phyloP scores from a whole-genome alignment of 352 stramenopile species.

The Phytophthora podocarpi region DNA sequence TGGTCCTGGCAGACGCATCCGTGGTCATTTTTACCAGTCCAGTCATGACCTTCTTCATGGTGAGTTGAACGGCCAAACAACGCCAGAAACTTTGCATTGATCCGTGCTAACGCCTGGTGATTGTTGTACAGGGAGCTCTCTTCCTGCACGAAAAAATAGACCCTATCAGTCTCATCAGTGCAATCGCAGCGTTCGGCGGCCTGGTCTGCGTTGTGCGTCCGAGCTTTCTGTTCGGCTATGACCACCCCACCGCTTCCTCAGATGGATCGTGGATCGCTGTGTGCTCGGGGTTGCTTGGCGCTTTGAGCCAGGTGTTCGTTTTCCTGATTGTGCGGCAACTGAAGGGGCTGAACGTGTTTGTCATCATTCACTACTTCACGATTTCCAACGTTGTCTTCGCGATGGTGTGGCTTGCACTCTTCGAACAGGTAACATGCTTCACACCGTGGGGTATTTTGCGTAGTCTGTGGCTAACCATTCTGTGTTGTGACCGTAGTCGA shows the following conservation, averaged over 20 bases:
- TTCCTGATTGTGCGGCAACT: slow-evolving; percentile 59
- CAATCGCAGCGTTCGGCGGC: slow-evolving; percentile 43
- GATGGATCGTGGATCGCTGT: slow-evolving; percentile 37
- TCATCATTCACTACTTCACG: slow-evolving; percentile 69
- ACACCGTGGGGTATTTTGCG: no score
- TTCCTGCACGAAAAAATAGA: slow-evolving; percentile 55
- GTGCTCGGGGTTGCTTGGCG: slow-evolving; percentile 42
- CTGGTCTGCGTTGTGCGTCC: slow-evolving; percentile 58
- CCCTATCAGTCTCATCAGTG: slow-evolving; percentile 34
- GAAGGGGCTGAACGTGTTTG: slow-evolving; percentile 45
- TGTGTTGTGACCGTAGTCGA: slow-evolving; percentile 1
- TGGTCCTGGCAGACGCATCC: slow-evolving; percentile 72
- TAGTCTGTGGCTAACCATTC: no score
- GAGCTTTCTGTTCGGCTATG: slow-evolving; percentile 47
- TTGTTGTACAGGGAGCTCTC: slow-evolving; percentile 38
- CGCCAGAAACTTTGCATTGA: no score
- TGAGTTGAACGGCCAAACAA: no score
- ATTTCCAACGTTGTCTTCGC: slow-evolving; percentile 46
- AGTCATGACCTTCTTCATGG: slow-evolving; percentile 35
- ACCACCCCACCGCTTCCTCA: slow-evolving; percentile 16
- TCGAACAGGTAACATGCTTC: slow-evolving; percentile 47
- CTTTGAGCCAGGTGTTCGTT: slow-evolving; percentile 50
- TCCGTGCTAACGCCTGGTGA: slow-evolving; percentile 1
- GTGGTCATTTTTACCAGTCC: slow-evolving; percentile 60
- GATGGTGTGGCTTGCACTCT: slow-evolving; percentile 40